These are phyloP conservation scores for Euphrasia confusa DNA, from an alignment of 257 asterid species.

Conservation along the genomic window DNA sequence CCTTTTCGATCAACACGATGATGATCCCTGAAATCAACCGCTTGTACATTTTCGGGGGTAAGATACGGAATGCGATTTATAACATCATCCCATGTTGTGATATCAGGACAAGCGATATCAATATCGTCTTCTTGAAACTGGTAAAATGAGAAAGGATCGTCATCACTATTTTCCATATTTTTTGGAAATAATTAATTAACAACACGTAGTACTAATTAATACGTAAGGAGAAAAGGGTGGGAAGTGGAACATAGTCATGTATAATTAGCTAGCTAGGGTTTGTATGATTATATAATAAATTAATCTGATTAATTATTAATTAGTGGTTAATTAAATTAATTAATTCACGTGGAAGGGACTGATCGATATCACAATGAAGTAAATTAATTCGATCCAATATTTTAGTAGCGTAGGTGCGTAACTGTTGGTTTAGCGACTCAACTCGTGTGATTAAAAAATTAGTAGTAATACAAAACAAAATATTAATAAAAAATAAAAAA, in stretches of 20 bases:
- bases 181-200: too few species aligned
- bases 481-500: not conserved
- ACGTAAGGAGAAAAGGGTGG: too few species aligned
- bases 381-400: not conserved
- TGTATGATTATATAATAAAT: not conserved
- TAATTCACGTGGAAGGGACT: not conserved
- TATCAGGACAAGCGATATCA: not conserved
- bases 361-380: too few species aligned
- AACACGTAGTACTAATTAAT: too few species aligned
- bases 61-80: slow-evolving; percentile 1
- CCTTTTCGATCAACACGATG: not conserved
- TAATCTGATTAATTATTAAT: not conserved
- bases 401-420: not conserved
- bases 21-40: not conserved
- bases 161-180: slow-evolving; percentile 12
- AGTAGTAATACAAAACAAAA: not conserved
- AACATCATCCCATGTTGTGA: slow-evolving; percentile 10
- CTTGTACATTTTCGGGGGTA: not conserved
- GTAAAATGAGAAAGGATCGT: not conserved
- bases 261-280: slow-evolving; percentile 9
- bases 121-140: slow-evolving; percentile 7
- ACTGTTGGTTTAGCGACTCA: slow-evolving; percentile 29
- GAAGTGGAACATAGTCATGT: too few species aligned
- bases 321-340: not conserved
- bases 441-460: not conserved